Evolutionary conservation across 768 basidiomycete species (phyloP).

Genomic region (Agaricus sinodeliciosus): DNA sequence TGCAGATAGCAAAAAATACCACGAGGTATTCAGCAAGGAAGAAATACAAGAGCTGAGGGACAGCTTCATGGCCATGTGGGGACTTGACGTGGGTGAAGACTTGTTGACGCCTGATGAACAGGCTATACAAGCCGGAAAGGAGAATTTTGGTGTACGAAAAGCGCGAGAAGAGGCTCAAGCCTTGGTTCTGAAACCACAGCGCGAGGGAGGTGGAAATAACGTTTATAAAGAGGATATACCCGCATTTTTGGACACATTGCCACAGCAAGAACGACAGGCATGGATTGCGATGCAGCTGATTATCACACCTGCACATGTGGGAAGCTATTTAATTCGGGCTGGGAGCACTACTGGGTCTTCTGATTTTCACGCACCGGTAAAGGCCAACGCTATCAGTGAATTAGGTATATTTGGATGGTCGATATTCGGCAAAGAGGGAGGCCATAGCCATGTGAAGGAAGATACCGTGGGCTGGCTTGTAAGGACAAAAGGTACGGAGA

Average conservation of each 20-base stretch:
- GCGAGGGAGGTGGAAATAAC: slow-evolving; percentile 98
- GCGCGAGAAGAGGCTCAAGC: slow-evolving; percentile 44
- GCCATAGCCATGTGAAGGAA: slow-evolving; percentile 41
- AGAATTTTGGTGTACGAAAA: slow-evolving; percentile 37
- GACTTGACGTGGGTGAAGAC: slow-evolving; percentile 49
- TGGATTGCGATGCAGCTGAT: slow-evolving; percentile 99
- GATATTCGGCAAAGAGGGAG: slow-evolving; percentile 48
- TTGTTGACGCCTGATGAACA: slow-evolving; percentile 24
- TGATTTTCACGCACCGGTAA: slow-evolving; percentile 32
- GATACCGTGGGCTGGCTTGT: slow-evolving; percentile 77
- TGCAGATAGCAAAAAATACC: slow-evolving; percentile 28
- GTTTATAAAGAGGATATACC: slow-evolving; percentile 84
- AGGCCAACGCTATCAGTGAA: slow-evolving; percentile 77
- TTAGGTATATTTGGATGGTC: slow-evolving; percentile 90
- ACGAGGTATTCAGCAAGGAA: slow-evolving; percentile 22
- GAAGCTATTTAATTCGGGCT: slow-evolving; percentile 74
- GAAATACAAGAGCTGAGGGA: slow-evolving; percentile 51
- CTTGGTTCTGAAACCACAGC: slow-evolving; percentile 91
- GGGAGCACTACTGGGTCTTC: slow-evolving; percentile 31
- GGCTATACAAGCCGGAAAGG: slow-evolving; percentile 20
- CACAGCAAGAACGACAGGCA: slow-evolving; percentile 57
- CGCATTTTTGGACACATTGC: slow-evolving; percentile 59
- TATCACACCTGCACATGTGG: slow-evolving; percentile 56
- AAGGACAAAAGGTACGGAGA: slow-evolving; percentile 85
- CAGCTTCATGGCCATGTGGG: slow-evolving; percentile 90